phyloP scores from a whole-genome alignment of 1,284 basidiomycete genomes.

The Ceratobasidium sp. region DNA sequence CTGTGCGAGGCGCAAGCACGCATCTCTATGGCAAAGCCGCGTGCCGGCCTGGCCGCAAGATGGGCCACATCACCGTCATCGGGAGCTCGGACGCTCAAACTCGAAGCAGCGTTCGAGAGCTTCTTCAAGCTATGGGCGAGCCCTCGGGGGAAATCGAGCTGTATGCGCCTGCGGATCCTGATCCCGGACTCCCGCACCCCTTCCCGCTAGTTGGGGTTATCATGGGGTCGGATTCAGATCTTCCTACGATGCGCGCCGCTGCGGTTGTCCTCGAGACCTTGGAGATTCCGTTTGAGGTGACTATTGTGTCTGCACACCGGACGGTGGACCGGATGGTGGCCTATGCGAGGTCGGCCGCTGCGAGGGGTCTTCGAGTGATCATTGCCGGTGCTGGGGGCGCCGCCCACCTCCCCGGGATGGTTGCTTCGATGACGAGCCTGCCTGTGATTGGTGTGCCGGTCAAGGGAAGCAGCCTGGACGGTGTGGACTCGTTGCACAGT shows the following conservation, averaged over 20 bases:
- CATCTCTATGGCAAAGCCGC: conserved; percentile 96
- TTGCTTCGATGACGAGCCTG: conserved; percentile 90
- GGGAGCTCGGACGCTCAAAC: conserved; percentile 85
- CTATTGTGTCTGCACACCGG: conserved; percentile 95
- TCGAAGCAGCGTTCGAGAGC: conserved; percentile 71
- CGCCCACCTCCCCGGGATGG: conserved; percentile 98
- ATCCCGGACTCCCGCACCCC: conserved; percentile 62
- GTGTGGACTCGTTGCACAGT: conserved; percentile 95
- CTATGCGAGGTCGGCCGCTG: conserved; percentile 82
- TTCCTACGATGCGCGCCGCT: conserved; percentile 92
- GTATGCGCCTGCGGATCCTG: conserved; percentile 63
- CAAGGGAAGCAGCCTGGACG: conserved; percentile 92
- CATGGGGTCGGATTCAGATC: conserved; percentile 99
- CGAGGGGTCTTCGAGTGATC: conserved; percentile 80
- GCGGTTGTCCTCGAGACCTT: conserved; percentile 88
- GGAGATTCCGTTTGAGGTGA: conserved; percentile 89
- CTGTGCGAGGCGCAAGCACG: conserved; percentile 79
- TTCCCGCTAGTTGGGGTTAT: conserved; percentile 92
- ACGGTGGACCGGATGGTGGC: conserved; percentile 89
- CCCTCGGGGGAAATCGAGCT: conserved; percentile 63
- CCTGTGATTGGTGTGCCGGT: conserved; percentile 98
- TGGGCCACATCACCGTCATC: conserved; percentile 96
- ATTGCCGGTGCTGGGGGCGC: conserved; percentile 98
- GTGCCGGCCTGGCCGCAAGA: conserved; percentile 91
- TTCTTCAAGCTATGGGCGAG: conserved; percentile 70